Evolutionary conservation across 306 rosid genomes (phyloP).

Genomic region (Lathyrus oleraceus): DNA sequence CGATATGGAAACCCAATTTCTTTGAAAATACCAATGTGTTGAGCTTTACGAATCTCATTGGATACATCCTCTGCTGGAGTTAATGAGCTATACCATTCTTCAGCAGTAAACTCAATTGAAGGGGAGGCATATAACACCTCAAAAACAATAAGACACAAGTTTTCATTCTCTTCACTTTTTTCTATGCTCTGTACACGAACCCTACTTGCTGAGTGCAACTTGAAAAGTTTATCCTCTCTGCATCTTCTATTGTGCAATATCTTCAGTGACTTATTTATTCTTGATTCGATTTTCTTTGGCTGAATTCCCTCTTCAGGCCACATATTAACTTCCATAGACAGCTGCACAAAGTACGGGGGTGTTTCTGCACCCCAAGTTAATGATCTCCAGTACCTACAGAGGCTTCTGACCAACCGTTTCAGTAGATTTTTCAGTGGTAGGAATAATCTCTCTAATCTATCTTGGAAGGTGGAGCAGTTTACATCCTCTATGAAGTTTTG

Average conservation of each 20-base stretch:
- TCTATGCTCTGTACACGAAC: slow-evolving; percentile 90
- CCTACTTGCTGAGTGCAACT: slow-evolving; percentile 75
- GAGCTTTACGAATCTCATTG: slow-evolving; percentile 71
- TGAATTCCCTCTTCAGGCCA: slow-evolving; percentile 95
- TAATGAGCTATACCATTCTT: slow-evolving; percentile 74
- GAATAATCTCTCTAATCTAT: slow-evolving; percentile 35
- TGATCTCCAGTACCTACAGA: slow-evolving; percentile 75
- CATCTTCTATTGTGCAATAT: slow-evolving; percentile 66
- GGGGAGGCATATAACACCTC: slow-evolving; percentile 88
- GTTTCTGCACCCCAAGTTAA: slow-evolving; percentile 85
- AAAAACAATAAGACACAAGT: slow-evolving; percentile 65
- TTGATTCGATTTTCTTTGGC: slow-evolving; percentile 80
- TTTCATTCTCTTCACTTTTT: slow-evolving; percentile 67
- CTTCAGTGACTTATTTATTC: slow-evolving; percentile 68
- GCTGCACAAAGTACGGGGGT: slow-evolving; percentile 92
- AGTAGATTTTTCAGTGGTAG: slow-evolving; percentile 41
- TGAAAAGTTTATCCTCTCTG: slow-evolving; percentile 48
- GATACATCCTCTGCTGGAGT: slow-evolving; percentile 91
- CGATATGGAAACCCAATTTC: slow-evolving; percentile 74
- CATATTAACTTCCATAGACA: slow-evolving; percentile 67
- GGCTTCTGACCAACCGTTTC: slow-evolving; percentile 52
- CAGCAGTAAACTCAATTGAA: slow-evolving; percentile 48
- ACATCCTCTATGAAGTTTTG: slow-evolving; percentile 42
- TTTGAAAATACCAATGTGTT: slow-evolving; percentile 51
- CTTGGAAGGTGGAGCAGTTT: slow-evolving; percentile 34